Evolutionary conservation across 139 green algal species (phyloP).

Genomic region (Chlorokybus atmophyticus): DNA sequence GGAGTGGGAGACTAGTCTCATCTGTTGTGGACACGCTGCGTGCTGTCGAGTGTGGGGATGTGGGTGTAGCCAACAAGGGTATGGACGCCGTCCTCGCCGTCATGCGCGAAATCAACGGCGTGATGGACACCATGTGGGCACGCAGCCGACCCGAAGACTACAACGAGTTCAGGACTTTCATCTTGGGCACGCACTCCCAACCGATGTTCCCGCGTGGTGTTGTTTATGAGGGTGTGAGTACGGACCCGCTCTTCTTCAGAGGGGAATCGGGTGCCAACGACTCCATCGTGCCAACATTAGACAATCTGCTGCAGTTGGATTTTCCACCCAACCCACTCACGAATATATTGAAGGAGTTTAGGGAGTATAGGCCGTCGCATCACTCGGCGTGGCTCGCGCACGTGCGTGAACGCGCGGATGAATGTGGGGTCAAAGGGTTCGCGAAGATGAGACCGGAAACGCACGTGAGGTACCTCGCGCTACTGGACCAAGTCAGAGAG

Average conservation of each 20-base stretch:
- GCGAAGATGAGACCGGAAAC: background rate
- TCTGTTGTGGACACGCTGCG: background rate
- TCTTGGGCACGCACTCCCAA: conserved; percentile 4
- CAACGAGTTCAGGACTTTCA: conserved; percentile 11
- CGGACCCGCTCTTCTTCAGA: background rate
- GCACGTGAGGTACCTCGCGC: background rate
- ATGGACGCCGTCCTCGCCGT: background rate
- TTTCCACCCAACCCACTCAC: background rate
- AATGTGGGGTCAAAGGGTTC: no score
- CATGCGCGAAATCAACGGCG: background rate
- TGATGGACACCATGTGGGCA: conserved; percentile 4
- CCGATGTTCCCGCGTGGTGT: conserved; percentile 6
- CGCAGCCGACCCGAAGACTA: background rate
- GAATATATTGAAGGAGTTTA: background rate
- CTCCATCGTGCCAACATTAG: conserved; percentile 3
- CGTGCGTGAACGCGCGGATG: no score
- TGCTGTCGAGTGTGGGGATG: background rate
- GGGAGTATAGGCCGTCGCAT: no score
- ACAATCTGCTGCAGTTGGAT: conserved; percentile 12
- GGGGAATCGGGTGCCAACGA: conserved; percentile 8
- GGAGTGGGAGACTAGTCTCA: background rate
- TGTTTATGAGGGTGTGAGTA: conserved; percentile 5
- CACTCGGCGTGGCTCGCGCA: no score
- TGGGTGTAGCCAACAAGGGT: background rate
- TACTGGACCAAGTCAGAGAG: no score